Percentiles rank a stretch among this genome's conserved stretches.
Conservation (phyloP, 1,139 yeast genomes). For the Torulaspora pretoriensis region DNA sequence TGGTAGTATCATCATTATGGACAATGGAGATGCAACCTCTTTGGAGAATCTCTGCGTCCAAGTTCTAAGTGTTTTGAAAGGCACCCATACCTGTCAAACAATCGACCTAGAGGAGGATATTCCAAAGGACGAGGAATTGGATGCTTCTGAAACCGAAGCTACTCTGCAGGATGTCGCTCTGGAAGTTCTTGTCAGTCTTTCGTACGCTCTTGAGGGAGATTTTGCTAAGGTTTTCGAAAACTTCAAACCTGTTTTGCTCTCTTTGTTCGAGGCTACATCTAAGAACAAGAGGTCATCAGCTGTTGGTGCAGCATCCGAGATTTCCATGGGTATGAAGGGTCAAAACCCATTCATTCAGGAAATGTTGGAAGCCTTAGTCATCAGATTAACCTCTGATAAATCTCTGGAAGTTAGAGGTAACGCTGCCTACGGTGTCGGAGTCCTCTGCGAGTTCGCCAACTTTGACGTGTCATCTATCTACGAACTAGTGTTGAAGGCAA, state of each 20-base stretch:
- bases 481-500: constrained; percentile 65
- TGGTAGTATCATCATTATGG: constrained; percentile 70
- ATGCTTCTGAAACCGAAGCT: constrained; percentile 84
- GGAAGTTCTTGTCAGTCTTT: constrained; percentile 76
- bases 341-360: constrained; percentile 66
- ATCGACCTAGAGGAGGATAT: constrained; percentile 53
- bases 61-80: constrained; percentile 66
- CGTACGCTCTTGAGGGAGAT: constrained; percentile 62
- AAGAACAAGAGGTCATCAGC: constrained; percentile 77
- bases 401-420: constrained; percentile 89
- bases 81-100: constrained; percentile 78
- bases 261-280: constrained; percentile 60
- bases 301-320: constrained; percentile 88
- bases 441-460: constrained; percentile 59
- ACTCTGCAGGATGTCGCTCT: constrained; percentile 78
- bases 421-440: constrained; percentile 94
- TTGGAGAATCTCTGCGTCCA: constrained; percentile 68
- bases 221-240: constrained; percentile 69
- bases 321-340: constrained; percentile 69
- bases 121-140: constrained; percentile 51
- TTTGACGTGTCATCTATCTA: constrained; percentile 61
- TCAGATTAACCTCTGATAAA: constrained; percentile 68
- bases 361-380: constrained; percentile 63
- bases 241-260: constrained; percentile 63
- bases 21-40: constrained; percentile 52